Base-by-base conservation (phyloP, 2,329 filamentous ascomycete genomes). In the Aureobasidium sp. region DNA sequence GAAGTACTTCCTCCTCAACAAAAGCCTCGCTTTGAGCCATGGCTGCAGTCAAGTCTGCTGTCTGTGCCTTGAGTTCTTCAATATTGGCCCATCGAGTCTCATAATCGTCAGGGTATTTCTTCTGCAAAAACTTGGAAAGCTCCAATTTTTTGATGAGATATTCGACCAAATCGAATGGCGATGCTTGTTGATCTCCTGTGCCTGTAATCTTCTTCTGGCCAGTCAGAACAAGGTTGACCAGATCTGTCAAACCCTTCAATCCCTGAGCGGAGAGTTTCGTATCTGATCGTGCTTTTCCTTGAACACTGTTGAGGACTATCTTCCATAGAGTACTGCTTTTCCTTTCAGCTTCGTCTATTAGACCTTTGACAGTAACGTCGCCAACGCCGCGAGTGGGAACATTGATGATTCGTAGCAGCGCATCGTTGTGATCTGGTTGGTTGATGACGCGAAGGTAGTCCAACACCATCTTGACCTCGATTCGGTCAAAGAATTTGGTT, bases 371-470 rank as follows among this genome's bases (percentile, higher is more conserved):
- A 0, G 91, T 95, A 4, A 79, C 79, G 7, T 93, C 89, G 11
- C 94, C 93, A 55, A 97, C 83, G 29, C 88, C 87, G 58, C 93
- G 82, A 29, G 87, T 81, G 0, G 93, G 94, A 0, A 87, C 81
- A 69, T 97, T 97, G 69, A 97, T 85, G 60, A 96, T 85, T 33
- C 90, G 83, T 4, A 87, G 82, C 0, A 97, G 75, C 0, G 90
- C 90, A 69, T 96, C 92, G 66, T 92, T 95, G 70, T 95, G 92
- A 47, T 89, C 82, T 1, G 91, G 89, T 64, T 95, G 88, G 68
- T 89, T 84, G 33, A 96, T 84, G 3, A 95, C 87, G 33, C 91
- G 84, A 15, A 97, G 78, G 70, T 99, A 97, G 70, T 96, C 91
- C 4, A 97, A 74, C 0, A 97, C 71, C 7, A 90, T 80, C 71